These are phyloP conservation scores for Pseudohyphozyma bogoriensis DNA, from an alignment of 768 basidiomycete genomes.

Conservation along the genomic window DNA sequence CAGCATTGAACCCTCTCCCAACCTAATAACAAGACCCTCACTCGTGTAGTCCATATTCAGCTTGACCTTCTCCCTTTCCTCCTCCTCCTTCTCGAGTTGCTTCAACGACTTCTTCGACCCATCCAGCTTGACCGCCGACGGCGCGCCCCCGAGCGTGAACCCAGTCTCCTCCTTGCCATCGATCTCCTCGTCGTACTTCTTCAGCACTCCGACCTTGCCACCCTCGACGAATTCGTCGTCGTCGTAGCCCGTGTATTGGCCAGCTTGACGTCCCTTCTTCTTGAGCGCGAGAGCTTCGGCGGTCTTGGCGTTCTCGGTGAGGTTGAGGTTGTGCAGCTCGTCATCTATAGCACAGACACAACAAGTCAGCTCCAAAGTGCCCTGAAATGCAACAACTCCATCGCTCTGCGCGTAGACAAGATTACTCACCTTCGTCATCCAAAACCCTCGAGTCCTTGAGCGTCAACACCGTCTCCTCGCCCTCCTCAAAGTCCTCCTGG, in stretches of 20 bases:
- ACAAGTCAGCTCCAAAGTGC: conserved; percentile 1
- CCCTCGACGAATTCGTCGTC: conserved; percentile 82
- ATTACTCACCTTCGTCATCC: conserved; percentile 69
- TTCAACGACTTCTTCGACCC: conserved; percentile 7
- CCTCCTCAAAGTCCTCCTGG: conserved; percentile 82
- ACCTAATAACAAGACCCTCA: conserved; percentile 40
- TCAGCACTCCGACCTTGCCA: conserved; percentile 69
- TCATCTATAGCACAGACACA: conserved; percentile 57
- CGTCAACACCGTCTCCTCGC: conserved; percentile 89
- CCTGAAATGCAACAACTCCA: too few relatives aligned
- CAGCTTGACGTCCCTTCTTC: conserved; percentile 55
- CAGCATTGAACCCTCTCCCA: background rate
- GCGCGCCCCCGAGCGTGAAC: conserved; percentile 65
- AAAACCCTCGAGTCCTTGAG: conserved; percentile 92
- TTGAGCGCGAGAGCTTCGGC: conserved; percentile 74
- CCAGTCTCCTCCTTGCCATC: conserved; percentile 64
- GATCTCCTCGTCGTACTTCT: conserved; percentile 89
- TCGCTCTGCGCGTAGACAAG: too few relatives aligned
- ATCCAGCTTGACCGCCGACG: conserved; percentile 33
- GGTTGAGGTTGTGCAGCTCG: conserved; percentile 88
- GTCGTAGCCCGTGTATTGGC: conserved; percentile 86
- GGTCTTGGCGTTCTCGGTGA: conserved; percentile 75
- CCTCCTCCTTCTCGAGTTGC: background rate
- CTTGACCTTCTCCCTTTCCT: conserved; percentile 30
- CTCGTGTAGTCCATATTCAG: conserved; percentile 79